A percentile compares a stretch with the other conserved stretches of the same genome.
Evolutionary conservation across 73 alveolate genomes (phyloP).

Genomic region (Tetrahymena malaccensis): DNA sequence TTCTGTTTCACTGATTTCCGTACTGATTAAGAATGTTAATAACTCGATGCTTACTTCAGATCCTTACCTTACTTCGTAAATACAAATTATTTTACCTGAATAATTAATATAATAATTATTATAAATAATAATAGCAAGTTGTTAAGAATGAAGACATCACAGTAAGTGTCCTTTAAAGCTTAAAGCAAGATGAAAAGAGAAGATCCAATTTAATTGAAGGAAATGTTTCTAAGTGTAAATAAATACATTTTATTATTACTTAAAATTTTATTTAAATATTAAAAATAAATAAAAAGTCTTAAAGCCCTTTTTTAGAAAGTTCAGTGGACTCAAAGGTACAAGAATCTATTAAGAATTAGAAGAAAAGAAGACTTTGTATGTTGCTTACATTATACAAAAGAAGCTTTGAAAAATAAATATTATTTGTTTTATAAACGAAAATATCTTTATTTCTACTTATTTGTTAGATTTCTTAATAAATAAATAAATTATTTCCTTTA

Average conservation of each 20-base stretch:
- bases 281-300: neutral
- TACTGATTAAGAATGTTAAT: conserved; percentile 11
- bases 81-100: neutral
- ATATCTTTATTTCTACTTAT: too few species aligned
- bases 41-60: conserved; percentile 31
- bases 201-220: conserved; percentile 19
- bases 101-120: neutral
- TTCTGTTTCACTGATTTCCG: conserved; percentile 72
- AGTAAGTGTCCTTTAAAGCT: conserved; percentile 16
- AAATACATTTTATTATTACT: neutral
- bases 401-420: neutral
- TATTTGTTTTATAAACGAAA: neutral
- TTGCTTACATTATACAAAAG: conserved; percentile 26
- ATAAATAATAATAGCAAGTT: neutral
- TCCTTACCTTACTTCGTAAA: conserved; percentile 24
- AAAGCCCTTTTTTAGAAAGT: conserved; percentile 28
- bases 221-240: conserved; percentile 5
- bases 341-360: conserved; percentile 22
- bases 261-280: too few species aligned
- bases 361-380: conserved; percentile 21
- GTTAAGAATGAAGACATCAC: conserved; percentile 38
- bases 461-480: neutral
- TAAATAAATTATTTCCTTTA: too few species aligned
- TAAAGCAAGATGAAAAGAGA: conserved; percentile 37
- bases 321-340: conserved; percentile 45